phyloP scores from a whole-genome alignment of 2,329 filamentous ascomycete genomes.

The Colletotrichum zoysiae region DNA sequence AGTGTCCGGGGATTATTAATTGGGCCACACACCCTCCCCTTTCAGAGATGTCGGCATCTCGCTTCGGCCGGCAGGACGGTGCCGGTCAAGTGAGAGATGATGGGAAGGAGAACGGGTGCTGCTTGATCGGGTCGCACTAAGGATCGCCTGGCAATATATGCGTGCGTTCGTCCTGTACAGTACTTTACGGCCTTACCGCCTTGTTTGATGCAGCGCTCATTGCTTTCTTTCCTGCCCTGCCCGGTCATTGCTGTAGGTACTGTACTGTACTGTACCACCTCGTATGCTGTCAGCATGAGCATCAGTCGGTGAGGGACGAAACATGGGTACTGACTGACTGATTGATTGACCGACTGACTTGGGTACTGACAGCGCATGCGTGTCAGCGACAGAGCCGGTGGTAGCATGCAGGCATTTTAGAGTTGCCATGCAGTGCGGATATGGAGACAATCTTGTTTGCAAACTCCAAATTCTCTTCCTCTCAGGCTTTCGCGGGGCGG shows the following conservation, averaged over 20 bases:
- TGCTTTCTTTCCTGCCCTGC: background rate
- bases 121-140: background rate
- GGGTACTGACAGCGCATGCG: background rate
- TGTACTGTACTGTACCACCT: background rate
- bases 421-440: background rate
- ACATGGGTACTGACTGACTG: background rate
- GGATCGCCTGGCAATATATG: background rate
- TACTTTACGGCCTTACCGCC: background rate
- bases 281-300: background rate
- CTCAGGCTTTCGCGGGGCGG: conserved; percentile 15
- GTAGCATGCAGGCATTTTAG: background rate
- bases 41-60: conserved; percentile 28
- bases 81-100: conserved; percentile 33
- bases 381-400: background rate
- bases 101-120: background rate
- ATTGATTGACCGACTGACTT: background rate
- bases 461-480: conserved; percentile 13
- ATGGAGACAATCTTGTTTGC: conserved; percentile 6
- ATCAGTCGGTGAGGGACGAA: background rate
- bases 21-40: conserved; percentile 5
- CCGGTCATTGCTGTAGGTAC: background rate
- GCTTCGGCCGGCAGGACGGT: conserved; percentile 30
- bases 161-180: background rate
- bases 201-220: background rate
- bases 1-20: conserved; percentile 15